Evolutionary conservation across 257 asterid genomes (phyloP), one percentile per base, ranked within the genome.

Genomic region (Orobanche coerulescens): DNA sequence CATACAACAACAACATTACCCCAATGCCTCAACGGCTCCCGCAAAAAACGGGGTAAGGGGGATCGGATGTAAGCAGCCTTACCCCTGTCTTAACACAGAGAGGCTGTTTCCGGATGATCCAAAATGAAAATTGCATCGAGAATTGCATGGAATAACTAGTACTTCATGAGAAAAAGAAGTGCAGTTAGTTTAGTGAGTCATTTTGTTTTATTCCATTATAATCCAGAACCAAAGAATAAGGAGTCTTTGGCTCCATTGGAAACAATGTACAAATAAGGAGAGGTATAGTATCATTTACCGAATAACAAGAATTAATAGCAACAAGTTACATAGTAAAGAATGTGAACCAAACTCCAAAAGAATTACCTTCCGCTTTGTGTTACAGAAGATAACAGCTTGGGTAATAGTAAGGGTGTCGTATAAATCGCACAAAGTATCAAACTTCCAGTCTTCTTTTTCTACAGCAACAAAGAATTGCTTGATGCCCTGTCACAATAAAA

Each of bases 391-490:
- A 54, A 92, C 98, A 58, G 95, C 96, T 81, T 88, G 98, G 47
- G 98, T 92, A 58, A 92, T 84, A 40, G 98, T 92, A 42, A 92
- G 94, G 54, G 96, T 88, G 65, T 92, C 98, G 78, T 92, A 92
- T 51, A 92, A 86, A 75, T 92, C 98, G 65, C 95, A 86, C 0
- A 92, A 80, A 40, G 98, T 88, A 68, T 92, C 98, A 51, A 88
- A 92, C 64, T 88, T 92, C 98, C 98, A 92, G 48, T 92, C 98
- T 54, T 92, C 98, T 65, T 73, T 92, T 72, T 92, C 96, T 5
- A 92, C 98, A 5, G 96, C 96, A 28, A 88, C 96, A 76, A 92
- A 92, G 82, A 92, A 92, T 73, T 92, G 98, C 56, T 92, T 92
- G 81, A 92, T 92, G 23, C 98, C 98, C 98, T 88, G 85, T 36